A percentile compares a stretch with the other conserved stretches of the same genome.
Conservation (phyloP, 2,329 filamentous ascomycete genomes). For the Fusarium albosuccineum region DNA sequence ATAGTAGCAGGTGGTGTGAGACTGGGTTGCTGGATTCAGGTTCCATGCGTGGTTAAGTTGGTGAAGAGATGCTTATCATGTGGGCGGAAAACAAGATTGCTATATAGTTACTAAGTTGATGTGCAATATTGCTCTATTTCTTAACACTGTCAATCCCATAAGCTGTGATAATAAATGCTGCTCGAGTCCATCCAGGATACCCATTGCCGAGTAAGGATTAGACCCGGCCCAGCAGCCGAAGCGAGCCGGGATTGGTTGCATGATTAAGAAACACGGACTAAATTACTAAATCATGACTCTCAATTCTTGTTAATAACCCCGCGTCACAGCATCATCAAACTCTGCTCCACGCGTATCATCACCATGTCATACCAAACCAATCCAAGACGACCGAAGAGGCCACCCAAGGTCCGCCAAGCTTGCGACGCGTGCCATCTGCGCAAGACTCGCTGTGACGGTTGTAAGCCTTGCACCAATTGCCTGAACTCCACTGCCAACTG, state of each 20-base stretch:
- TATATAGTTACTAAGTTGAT: neutral
- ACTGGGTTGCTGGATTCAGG: neutral
- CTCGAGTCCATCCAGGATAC: too few species aligned
- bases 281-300: neutral
- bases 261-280: neutral
- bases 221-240: neutral
- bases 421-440: constrained; percentile 49
- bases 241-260: neutral
- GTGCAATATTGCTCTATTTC: too few species aligned
- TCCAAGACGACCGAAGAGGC: neutral
- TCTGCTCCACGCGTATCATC: neutral
- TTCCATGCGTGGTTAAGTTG: neutral
- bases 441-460: constrained; percentile 49
- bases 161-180: too few species aligned
- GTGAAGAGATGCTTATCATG: neutral
- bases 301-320: constrained; percentile 26
- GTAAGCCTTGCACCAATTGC: constrained; percentile 47
- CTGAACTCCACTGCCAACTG: constrained; percentile 30
- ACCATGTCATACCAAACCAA: neutral
- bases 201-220: neutral
- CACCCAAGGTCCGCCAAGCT: constrained; percentile 38
- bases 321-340: constrained; percentile 1
- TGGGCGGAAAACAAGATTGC: neutral
- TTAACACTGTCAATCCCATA: too few species aligned
- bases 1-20: neutral